Evolutionary conservation across 2,329 filamentous ascomycete species (phyloP).

Genomic region (Fusarium keratoplasticum): DNA sequence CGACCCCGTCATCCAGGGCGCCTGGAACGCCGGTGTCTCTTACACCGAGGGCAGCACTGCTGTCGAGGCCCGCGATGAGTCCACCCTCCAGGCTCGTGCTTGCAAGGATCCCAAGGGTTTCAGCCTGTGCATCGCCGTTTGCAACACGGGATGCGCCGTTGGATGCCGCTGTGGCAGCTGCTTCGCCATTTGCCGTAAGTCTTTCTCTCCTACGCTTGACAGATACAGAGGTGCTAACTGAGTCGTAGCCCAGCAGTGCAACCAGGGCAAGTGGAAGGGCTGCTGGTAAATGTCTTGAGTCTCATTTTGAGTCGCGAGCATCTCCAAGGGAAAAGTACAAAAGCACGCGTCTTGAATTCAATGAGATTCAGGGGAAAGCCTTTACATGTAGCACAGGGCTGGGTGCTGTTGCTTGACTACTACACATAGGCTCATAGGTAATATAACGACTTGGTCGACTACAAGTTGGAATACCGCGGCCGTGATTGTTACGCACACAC

Average conservation of each 20-base stretch:
- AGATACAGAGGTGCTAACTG: background rate
- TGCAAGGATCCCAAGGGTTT: background rate
- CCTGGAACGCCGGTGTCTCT: background rate
- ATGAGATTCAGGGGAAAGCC: background rate
- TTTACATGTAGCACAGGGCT: background rate
- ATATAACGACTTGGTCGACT: background rate
- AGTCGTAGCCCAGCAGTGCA: background rate
- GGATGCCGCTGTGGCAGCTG: background rate
- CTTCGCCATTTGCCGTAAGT: slow-evolving; percentile 1
- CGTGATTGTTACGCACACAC: too few species aligned
- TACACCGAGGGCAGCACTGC: background rate
- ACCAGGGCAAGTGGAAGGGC: background rate
- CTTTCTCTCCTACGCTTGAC: background rate
- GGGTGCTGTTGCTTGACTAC: background rate
- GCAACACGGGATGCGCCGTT: slow-evolving; percentile 1
- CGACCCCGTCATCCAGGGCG: background rate
- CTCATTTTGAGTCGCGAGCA: background rate
- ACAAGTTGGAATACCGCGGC: background rate
- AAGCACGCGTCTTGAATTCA: background rate
- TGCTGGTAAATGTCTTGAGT: background rate
- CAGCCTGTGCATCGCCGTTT: background rate
- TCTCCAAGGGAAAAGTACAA: background rate
- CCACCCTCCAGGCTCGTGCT: background rate
- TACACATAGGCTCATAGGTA: background rate
- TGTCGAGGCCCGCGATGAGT: background rate